Evolutionary conservation across 306 rosid genomes (phyloP), one percentile per base, ranked within the genome.

Genomic region (Mimosa bimucronata): DNA sequence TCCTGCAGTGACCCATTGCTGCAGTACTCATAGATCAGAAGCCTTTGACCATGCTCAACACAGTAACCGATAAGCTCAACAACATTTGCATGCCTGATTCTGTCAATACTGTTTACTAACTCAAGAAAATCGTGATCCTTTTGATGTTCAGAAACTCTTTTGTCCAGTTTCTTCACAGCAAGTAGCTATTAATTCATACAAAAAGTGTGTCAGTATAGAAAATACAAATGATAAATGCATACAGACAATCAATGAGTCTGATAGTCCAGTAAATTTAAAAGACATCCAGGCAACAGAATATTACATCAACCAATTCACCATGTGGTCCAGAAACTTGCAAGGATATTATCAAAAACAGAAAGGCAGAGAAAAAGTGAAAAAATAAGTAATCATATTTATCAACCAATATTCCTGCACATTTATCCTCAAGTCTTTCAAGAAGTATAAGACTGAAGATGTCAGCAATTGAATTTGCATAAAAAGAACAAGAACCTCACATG

Each of bases 11-110:
- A 86, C 52, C 97, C 98, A 42, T 86, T 82, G 77, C 89, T 88
- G 86, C 99, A 96, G 80, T 90, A 93, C 85, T 96, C 97, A 34
- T 85, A 88, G 82, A 96, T 88, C 68, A 96, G 94, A 85, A 96
- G 99, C 88, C 97, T 93, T 82, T 96, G 91, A 66, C 90, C 97
- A 81, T 96, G 92, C 92, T 96, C 99, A n/a, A 96, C 89, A 86
- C 98, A 91, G 84, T 91, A 96, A 50, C 99, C 99, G 19, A 88
- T 68, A 64, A 96, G 97, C 87, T 88, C 97, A 65, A 93, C 98
- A 67, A 90, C 86, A 86, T 90, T 93, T 79, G 86, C 88, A 81
- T 96, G 97, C 73, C 97, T 83, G 84, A 96, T 90, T 77, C 86
- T 78, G 80, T 91, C 99, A 66, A 96, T 87, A 71, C 71, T 83